Conservation (phyloP, 2,329 filamentous ascomycete species). For the Fusarium dlaminii region DNA sequence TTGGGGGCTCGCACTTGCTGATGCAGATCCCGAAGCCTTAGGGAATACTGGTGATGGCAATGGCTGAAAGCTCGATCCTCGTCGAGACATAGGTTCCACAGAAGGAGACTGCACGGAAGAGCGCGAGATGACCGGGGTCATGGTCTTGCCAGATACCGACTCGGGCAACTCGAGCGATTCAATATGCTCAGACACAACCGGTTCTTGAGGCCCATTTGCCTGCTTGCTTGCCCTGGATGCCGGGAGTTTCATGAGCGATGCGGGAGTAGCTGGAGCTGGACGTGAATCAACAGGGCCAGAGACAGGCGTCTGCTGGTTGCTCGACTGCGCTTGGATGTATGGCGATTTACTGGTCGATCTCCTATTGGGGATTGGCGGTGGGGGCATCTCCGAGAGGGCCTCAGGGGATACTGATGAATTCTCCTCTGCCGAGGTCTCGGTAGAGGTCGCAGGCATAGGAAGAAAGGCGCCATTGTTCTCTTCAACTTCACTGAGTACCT, state of each 20-base stretch:
- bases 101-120: constrained; percentile 50
- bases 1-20: constrained; percentile 74
- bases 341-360: constrained; percentile 74
- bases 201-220: constrained; percentile 53
- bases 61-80: constrained; percentile 60
- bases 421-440: constrained; percentile 67
- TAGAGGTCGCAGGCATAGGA: constrained; percentile 51
- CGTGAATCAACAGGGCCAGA: constrained; percentile 39
- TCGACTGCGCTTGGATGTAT: constrained; percentile 67
- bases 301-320: constrained; percentile 39
- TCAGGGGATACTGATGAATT: constrained; percentile 73
- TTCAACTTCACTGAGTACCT: constrained; percentile 63
- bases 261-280: constrained; percentile 69
- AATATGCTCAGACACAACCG: constrained; percentile 61
- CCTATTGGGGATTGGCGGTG: constrained; percentile 72
- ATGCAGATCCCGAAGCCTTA: constrained; percentile 53
- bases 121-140: constrained; percentile 53
- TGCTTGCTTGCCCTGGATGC: constrained; percentile 61
- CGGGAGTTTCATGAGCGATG: constrained; percentile 83
- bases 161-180: constrained; percentile 77
- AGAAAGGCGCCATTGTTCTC: constrained; percentile 52
- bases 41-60: constrained; percentile 59
- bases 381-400: constrained; percentile 72
- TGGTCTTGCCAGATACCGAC: constrained; percentile 56
- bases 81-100: constrained; percentile 54